Evolutionary conservation across 768 basidiomycete species (phyloP), one percentile per base, ranked within the genome.

Genomic region (Suillus subalutaceus): DNA sequence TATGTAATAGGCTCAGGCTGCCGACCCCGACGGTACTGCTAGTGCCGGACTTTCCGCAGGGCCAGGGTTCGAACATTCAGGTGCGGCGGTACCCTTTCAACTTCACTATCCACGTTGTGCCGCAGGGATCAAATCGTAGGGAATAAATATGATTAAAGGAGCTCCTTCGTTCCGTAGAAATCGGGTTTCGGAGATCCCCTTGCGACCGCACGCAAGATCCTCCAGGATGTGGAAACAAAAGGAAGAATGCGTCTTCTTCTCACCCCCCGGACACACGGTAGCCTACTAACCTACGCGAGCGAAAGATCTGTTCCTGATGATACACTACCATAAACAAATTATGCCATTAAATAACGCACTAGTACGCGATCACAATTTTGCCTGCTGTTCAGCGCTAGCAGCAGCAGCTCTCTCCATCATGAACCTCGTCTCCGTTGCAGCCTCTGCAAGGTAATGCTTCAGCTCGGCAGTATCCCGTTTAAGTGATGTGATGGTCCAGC

Each of bases 401-500:
- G 76, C 82, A 32, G 78, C 80, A 9, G 85, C 91, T 43, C 86
- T 78, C 72, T 93, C 92, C 82, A 96, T 84, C 88, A 96, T 90
- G 46, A 75, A 77, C 70, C 86, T 83, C 59, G 90, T 84, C 79
- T 94, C 93, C 43, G 87, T 90, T 63, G 93, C 92, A 2, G 94
- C 90, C 78, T 92, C 90, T 0, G 85, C 89, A 44, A 97, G 79
- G 73, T 89, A 93, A 71, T 93, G 87, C 75, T 80, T 85, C 72
- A 88, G 79, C 77, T 80, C 84, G 65, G 76, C 85, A 58, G 84
- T 85, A 41, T 82, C 75, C 60, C 80, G 53, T 78, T 87, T 90
- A 70, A 84, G 68, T 63, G 90, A 90, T 69, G 96, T 97, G 70
- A 97, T 90, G 62, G 92, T 94, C 94, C 95, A 98, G 58, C 93